Base-by-base conservation (phyloP, 306 rosid genomes). In the Vigna nakashimae region DNA sequence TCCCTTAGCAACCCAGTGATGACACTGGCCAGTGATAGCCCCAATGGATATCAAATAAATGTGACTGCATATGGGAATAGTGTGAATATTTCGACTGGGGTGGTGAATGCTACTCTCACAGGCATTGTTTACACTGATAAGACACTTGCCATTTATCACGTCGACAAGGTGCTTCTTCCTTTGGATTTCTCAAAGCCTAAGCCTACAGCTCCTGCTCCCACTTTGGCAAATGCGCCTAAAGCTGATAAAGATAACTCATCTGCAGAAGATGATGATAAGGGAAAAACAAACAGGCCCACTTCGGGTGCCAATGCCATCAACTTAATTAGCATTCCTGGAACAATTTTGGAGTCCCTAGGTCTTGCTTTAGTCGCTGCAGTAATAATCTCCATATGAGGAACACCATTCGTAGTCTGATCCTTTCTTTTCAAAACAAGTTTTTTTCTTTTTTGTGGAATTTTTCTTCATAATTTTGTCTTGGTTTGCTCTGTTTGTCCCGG, bases 101-200 rank as follows among this genome's bases (percentile, higher is more conserved):
- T 80, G 30, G 89, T 87, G 10, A 74, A 89, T 71, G 88, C 93
- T 7, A 84, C 90, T 1, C 71, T 91, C 50, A 82, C 91, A 0
- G 91, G 96, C 6, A 82, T 89, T 26, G 88, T 91, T 6, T 89
- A 91, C 42, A 14, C 89, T 0, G 96, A 91, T 58, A 84, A 81
- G 64, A 82, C 87, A 42, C 86, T 91, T 9, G 96, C 91, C 3
- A 77, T 91, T 72, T 89, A 91, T 48, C 88, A 86, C 69, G 76
- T 91, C 48, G 90, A 87, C 69, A 86, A 81, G 24, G 93, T 87
- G 46, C 84, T 91, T 73, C 43, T 84, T 69, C 93, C 96, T 22
- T 69, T 86, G 60, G 90, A 86, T 6, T 80, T 89, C 76, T 82
- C 85, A 49, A 82, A 79, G 69, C 89, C 93, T 13, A 65, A 16